These are phyloP conservation scores for Ogataea hybrid DNA, from an alignment of 1,139 yeast genomes.

Conservation along the genomic window DNA sequence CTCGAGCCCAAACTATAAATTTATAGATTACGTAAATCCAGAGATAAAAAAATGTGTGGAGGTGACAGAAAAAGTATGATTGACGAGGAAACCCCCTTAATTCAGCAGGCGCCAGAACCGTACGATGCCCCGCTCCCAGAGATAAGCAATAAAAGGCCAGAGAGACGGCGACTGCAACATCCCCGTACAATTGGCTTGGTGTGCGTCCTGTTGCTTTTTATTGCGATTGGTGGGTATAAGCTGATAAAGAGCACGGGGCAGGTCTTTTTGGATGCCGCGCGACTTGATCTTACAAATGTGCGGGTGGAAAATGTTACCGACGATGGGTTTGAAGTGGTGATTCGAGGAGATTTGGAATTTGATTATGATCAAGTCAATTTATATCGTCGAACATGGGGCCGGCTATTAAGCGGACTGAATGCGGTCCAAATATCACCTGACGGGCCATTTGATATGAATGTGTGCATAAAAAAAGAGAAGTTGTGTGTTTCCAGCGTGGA, in stretches of 20 bases:
- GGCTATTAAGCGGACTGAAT: no score
- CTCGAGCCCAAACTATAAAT: constrained; percentile 25
- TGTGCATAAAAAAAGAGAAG: no score
- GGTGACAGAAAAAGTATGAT: background rate
- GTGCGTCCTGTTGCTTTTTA: background rate
- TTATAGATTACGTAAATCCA: background rate
- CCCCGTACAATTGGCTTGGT: background rate
- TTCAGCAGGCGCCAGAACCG: background rate
- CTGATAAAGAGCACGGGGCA: constrained; percentile 4
- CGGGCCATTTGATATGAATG: no score
- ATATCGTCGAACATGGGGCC: no score
- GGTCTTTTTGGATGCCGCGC: constrained; percentile 2
- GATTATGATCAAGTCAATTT: constrained; percentile 5
- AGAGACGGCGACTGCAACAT: no score
- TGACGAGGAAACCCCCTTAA: constrained; percentile 5
- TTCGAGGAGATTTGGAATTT: constrained; percentile 5
- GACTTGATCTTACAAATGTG: constrained; percentile 1
- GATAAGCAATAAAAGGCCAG: no score
- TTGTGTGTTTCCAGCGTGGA: no score
- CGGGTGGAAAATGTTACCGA: constrained; percentile 4
- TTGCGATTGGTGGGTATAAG: background rate
- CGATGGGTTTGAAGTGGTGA: constrained; percentile 5
- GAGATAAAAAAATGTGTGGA: background rate
- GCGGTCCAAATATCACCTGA: no score
- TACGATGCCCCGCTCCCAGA: background rate